Evolutionary conservation across 441 rosid genomes (phyloP), one percentile per base, ranked within the genome.

Genomic region (Euphorbia corollata): DNA sequence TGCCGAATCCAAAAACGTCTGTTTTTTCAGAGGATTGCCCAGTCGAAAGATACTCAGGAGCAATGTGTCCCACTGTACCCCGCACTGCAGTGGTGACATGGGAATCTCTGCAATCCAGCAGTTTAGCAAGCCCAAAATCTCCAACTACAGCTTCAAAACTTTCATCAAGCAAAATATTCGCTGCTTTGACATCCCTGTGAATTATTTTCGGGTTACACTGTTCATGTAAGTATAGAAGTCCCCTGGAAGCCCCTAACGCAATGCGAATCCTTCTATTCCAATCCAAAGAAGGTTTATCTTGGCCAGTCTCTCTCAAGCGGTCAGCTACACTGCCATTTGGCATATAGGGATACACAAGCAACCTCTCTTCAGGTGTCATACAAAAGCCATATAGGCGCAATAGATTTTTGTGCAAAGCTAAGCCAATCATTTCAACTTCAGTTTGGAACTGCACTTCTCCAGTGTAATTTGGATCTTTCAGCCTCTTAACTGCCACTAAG

Each of bases 371-470:
- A 0, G 81, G 61, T 0, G 94, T 90, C 98, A 90, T 77, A 59
- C 98, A 92, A 75, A 92, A 92, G 59, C 98, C 98, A 72, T 82
- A 88, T 9, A 92, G 74, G 20, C 86, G 87, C 69, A 92, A 70
- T 45, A 92, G 91, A 76, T 92, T 92, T 45, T 94, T 83, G 63
- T 92, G 97, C 78, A 90, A 82, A 39, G 98, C 96, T 76, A 92
- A 85, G 16, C 98, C 97, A 71, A 92, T 92, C 97, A 90, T 88
- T 76, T 92, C 96, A 6, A 92, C 97, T 77, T 92, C 98, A 3
- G 98, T 92, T 77, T 89, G 96, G 64, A 92, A 92, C 88, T 92
- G 98, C 64, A 85, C 78, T 82, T 92, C 96, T 74, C 98, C 97
- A 11, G 94, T 85, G 71, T 66, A 86, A 69, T 82, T 87, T 0